phyloP scores from a whole-genome alignment of 2,329 filamentous ascomycete species.

The Emergomyces africanus region DNA sequence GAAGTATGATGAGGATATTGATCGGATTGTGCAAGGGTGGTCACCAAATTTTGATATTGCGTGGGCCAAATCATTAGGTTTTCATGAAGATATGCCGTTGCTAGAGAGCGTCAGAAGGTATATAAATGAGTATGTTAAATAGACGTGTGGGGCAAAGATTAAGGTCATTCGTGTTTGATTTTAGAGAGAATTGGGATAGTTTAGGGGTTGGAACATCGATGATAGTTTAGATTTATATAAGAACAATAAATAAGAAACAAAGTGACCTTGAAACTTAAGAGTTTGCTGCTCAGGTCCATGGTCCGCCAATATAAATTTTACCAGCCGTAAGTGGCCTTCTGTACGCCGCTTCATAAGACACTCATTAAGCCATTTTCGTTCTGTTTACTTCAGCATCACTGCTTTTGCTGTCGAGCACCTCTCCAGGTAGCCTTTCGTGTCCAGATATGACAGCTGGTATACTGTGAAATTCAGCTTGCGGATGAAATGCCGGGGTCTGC shows the following conservation, averaged over 20 bases:
- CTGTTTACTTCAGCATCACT: no score
- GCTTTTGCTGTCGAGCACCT: no score
- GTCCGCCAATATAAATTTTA: no score
- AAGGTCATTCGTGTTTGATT: neutral
- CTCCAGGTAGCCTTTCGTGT: no score
- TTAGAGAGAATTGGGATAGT: neutral
- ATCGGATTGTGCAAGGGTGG: slow-evolving; percentile 49
- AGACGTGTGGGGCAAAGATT: neutral
- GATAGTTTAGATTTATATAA: neutral
- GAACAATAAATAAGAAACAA: no score
- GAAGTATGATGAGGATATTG: slow-evolving; percentile 40
- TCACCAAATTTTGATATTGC: slow-evolving; percentile 43
- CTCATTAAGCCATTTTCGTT: no score
- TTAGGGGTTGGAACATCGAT: neutral
- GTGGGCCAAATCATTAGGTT: slow-evolving; percentile 40
- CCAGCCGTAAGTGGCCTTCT: no score
- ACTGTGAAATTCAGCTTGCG: no score
- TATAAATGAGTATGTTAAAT: slow-evolving; percentile 21
- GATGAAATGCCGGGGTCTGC: neutral
- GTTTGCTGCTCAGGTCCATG: no score
- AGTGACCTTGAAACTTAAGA: no score
- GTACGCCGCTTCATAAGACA: no score
- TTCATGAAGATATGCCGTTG: slow-evolving; percentile 29
- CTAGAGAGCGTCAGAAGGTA: slow-evolving; percentile 29
- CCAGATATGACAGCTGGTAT: no score